These are phyloP conservation scores for Stachybotrys chlorohalonatus DNA, from an alignment of 2,329 filamentous ascomycete species.

Conservation along the genomic window DNA sequence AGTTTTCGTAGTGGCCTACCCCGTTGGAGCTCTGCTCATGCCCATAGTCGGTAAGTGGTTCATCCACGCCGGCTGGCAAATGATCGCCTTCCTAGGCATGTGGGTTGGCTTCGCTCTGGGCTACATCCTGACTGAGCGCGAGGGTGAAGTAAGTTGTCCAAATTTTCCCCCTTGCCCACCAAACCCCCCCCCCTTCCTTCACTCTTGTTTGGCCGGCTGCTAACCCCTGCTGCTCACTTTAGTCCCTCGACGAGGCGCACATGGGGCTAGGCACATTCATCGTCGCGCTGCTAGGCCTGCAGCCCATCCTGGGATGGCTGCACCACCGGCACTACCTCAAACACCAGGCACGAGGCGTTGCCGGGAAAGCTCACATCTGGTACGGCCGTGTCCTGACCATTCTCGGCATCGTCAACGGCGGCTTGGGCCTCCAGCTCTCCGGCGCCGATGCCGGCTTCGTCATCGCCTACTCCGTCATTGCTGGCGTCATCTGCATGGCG, in stretches of 20 bases:
- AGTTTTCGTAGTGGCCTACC: constrained; percentile 49
- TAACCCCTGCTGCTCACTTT: constrained; percentile 6
- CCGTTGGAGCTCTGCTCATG: constrained; percentile 51
- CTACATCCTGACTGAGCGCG: constrained; percentile 33
- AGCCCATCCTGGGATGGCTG: constrained; percentile 47
- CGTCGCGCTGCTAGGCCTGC: constrained; percentile 42
- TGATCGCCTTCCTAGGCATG: constrained; percentile 44
- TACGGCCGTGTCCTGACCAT: constrained; percentile 49
- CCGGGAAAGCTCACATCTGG: constrained; percentile 54
- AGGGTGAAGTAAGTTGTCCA: constrained; percentile 28
- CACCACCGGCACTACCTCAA: constrained; percentile 48
- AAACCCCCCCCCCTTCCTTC: neutral
- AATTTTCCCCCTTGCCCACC: too few relatives aligned
- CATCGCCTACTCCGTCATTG: constrained; percentile 47
- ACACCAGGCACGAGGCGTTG: constrained; percentile 33
- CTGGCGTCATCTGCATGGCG: constrained; percentile 34
- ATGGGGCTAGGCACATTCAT: constrained; percentile 48
- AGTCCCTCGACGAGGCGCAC: constrained; percentile 46
- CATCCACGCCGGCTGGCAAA: constrained; percentile 49
- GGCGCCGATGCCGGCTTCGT: constrained; percentile 28
- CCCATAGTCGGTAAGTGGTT: constrained; percentile 47
- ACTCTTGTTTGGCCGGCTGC: constrained; percentile 2
- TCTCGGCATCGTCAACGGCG: constrained; percentile 54
- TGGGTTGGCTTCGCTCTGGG: constrained; percentile 53
- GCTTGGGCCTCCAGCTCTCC: constrained; percentile 47